Percentiles rank a stretch among this genome's conserved stretches.
Evolutionary conservation across 345 rosid genomes (phyloP).

Genomic region (Crucihimalaya himalaica): DNA sequence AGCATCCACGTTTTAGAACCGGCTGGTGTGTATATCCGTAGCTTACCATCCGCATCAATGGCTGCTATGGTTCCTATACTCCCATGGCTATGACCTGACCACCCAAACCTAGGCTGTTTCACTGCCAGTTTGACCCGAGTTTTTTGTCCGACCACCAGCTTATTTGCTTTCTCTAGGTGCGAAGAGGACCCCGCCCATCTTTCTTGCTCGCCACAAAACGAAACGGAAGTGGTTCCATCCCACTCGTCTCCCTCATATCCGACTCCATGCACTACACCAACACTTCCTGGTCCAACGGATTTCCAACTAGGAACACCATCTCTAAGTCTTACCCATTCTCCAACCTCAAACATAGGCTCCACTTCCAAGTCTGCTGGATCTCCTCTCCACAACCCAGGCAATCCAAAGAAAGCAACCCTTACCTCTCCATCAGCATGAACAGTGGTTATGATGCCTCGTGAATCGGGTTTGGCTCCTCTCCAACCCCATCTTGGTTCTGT

Average conservation of each 20-base stretch:
- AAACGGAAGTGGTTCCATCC: conserved; percentile 76
- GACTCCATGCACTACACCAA: conserved; percentile 87
- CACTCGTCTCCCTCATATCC: conserved; percentile 80
- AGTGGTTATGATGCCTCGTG: conserved; percentile 74
- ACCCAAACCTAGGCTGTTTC: conserved; percentile 91
- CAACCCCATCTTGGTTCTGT: conserved; percentile 97
- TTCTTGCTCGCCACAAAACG: conserved; percentile 94
- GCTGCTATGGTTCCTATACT: conserved; percentile 83
- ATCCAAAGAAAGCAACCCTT: conserved; percentile 78
- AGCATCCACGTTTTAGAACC: conserved; percentile 98
- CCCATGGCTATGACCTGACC: conserved; percentile 90
- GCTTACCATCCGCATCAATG: conserved; percentile 92
- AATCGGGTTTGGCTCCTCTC: conserved; percentile 81
- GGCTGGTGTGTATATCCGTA: conserved; percentile 86
- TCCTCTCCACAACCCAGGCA: conserved; percentile 86
- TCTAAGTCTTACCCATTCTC: conserved; percentile 87
- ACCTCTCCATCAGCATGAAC: conserved; percentile 97
- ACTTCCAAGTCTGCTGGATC: conserved; percentile 92
- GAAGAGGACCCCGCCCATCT: conserved; percentile 81
- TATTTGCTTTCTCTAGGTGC: conserved; percentile 67
- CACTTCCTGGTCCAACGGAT: conserved; percentile 72
- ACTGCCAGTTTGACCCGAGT: conserved; percentile 72
- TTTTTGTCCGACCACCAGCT: conserved; percentile 70
- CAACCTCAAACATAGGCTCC: conserved; percentile 77
- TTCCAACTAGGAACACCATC: conserved; percentile 71